These are phyloP conservation scores for Geopyxis carbonaria DNA, from an alignment of 495 filamentous ascomycete genomes.

Conservation along the genomic window DNA sequence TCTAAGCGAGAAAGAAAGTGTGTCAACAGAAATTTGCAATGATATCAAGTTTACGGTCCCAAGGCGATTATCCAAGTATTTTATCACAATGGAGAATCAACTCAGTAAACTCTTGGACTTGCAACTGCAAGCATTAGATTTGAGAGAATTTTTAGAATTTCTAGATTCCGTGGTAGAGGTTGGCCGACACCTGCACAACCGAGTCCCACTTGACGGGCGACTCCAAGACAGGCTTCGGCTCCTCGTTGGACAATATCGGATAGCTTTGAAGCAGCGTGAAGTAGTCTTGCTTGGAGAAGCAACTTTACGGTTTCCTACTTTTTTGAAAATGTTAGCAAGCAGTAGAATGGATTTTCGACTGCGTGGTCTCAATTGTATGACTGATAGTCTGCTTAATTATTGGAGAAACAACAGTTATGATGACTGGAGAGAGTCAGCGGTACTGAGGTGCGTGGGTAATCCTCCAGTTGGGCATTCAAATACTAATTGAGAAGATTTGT, in stretches of 20 bases:
- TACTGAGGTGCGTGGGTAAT: constrained; percentile 15
- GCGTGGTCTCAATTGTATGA: constrained; percentile 15
- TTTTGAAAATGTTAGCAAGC: constrained; percentile 19
- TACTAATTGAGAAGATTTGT: constrained; percentile 31
- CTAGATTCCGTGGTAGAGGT: too few species aligned
- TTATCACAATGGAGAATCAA: constrained; percentile 14
- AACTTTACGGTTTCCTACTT: constrained; percentile 23
- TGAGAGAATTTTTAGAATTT: constrained; percentile 14
- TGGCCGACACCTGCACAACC: too few species aligned
- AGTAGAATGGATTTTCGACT: constrained; percentile 24
- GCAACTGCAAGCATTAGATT: constrained; percentile 18
- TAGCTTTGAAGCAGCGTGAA: too few species aligned
- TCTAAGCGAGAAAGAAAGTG: too few species aligned
- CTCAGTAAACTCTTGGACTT: constrained; percentile 17
- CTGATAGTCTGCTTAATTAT: constrained; percentile 16
- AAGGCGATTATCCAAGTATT: constrained; percentile 7
- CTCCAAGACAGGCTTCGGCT: too few species aligned
- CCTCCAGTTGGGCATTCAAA: neutral
- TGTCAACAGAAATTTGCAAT: too few species aligned
- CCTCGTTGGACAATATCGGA: too few species aligned
- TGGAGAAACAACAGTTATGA: constrained; percentile 11
- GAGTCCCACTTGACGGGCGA: too few species aligned
- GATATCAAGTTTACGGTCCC: constrained; percentile 12
- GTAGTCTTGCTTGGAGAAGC: too few species aligned
- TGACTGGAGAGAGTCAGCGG: neutral